Evolutionary conservation across 208 protist species (phyloP).

Genomic region (Tritrichomonas foetus): DNA sequence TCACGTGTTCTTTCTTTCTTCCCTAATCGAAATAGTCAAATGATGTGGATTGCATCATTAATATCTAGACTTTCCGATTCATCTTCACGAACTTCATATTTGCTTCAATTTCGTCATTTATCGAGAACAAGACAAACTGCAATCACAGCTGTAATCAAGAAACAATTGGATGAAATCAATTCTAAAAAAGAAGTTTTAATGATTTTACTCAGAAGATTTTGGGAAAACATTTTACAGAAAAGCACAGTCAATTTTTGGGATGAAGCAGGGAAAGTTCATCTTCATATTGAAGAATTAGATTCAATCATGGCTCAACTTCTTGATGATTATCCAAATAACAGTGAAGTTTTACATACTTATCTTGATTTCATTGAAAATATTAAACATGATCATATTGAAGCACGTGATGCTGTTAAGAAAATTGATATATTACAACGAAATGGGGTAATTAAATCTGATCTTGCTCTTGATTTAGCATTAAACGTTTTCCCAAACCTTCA

Average conservation of each 20-base stretch:
- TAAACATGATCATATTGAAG: background rate
- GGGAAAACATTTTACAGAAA: background rate
- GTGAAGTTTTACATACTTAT: background rate
- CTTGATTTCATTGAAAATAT: background rate
- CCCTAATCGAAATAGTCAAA: background rate
- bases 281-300: background rate
- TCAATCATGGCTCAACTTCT: background rate
- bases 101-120: background rate
- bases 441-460: background rate
- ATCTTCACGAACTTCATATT: background rate
- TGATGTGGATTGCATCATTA: background rate
- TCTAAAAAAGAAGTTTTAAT: background rate
- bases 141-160: background rate
- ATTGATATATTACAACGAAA: background rate
- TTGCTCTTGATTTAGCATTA: background rate
- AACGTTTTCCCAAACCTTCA: background rate
- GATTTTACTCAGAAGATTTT: background rate
- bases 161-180: background rate
- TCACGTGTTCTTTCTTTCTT: background rate
- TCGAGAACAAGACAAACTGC: background rate
- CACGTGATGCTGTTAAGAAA: background rate
- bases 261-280: background rate
- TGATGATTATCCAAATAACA: background rate
- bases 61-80: background rate
- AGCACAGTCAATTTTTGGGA: background rate